phyloP scores from a whole-genome alignment of 2,329 filamentous ascomycete species.

The Microcyclospora tardicrescens region DNA sequence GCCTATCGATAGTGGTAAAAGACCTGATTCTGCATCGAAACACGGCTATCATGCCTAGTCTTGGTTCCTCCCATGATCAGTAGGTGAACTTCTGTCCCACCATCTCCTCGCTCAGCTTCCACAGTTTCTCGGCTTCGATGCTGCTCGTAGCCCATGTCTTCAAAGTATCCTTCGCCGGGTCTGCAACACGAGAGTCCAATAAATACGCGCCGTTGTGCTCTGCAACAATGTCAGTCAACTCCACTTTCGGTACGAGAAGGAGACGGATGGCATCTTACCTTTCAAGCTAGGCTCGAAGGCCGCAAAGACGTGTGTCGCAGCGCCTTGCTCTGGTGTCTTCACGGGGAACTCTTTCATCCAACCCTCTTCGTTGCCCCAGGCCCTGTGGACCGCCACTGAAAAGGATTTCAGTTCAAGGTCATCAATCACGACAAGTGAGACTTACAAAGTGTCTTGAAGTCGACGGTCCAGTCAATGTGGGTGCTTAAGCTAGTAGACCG shows the following conservation, averaged over 20 bases:
- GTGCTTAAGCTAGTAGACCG: background rate
- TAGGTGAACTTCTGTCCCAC: too few relatives aligned
- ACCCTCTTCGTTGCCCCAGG: constrained; percentile 14
- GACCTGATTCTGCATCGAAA: too few relatives aligned
- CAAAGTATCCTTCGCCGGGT: constrained; percentile 25
- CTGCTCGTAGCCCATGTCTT: too few relatives aligned
- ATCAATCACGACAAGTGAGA: constrained; percentile 19
- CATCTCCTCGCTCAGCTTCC: constrained; percentile 27
- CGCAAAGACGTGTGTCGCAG: constrained; percentile 31
- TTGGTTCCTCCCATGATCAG: too few relatives aligned
- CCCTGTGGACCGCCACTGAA: constrained; percentile 10
- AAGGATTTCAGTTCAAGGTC: constrained; percentile 3
- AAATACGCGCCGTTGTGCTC: constrained; percentile 15
- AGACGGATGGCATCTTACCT: too few relatives aligned
- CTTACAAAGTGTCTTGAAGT: too few relatives aligned
- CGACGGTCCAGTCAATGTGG: too few relatives aligned
- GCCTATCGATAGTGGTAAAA: too few relatives aligned
- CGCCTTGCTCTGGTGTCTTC: constrained; percentile 31
- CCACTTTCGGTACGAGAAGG: too few relatives aligned
- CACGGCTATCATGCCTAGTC: too few relatives aligned
- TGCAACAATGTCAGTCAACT: constrained; percentile 13
- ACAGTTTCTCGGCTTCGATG: constrained; percentile 28
- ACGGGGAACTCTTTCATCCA: constrained; percentile 18
- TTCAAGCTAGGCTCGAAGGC: constrained; percentile 31
- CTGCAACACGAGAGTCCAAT: constrained; percentile 22